Base-by-base conservation (phyloP, 2,329 filamentous ascomycete genomes). In the Byssoonygena ceratinophila region DNA sequence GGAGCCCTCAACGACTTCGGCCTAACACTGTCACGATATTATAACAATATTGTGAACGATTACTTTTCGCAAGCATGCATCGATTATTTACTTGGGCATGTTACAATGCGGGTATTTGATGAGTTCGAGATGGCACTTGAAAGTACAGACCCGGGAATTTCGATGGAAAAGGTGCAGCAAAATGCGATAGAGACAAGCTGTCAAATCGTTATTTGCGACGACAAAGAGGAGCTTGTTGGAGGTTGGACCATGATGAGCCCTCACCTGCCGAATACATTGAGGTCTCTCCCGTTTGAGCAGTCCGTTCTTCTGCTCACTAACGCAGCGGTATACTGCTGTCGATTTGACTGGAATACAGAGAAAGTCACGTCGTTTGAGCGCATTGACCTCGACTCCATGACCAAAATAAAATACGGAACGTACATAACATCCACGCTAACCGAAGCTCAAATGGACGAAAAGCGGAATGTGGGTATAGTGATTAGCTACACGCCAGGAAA, bases 41-140 rank as follows among this genome's bases (percentile, higher is more conserved):
- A 81, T 64, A 84, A 77, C 64, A 97, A 95, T 59, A 92, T 97
- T 69, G 89, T 98, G 58, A 95, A 94, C 60, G 92, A 98, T 69
- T 96, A 94, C 68, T 97, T 97, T 68, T 85, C 90, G 20, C 92
- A 98, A 66, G 87, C 89, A 0, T 87, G 87, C 47, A 95, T 98
- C 58, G 92, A 98, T 66, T 97, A 92, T 64, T 78, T 95, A 3
- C 79, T 97, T 0, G 92, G 92, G 18, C 92, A 92, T 59, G 87
- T 94, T 9, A 88, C 84, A 0, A 83, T 83, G 1, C 76, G 82
- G 14, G 85, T 95, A 2, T 97, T 97, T 64, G 86, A 91, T 53
- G 92, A 98, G 59, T 98, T 98, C 57, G 89, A 96, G 63, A 82
- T 84, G 14, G 85, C 90, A 60, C 89, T 98, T 81, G 94, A 90